Conservation (phyloP, 495 filamentous ascomycete genomes). For the Penicillium robsamsonii region DNA sequence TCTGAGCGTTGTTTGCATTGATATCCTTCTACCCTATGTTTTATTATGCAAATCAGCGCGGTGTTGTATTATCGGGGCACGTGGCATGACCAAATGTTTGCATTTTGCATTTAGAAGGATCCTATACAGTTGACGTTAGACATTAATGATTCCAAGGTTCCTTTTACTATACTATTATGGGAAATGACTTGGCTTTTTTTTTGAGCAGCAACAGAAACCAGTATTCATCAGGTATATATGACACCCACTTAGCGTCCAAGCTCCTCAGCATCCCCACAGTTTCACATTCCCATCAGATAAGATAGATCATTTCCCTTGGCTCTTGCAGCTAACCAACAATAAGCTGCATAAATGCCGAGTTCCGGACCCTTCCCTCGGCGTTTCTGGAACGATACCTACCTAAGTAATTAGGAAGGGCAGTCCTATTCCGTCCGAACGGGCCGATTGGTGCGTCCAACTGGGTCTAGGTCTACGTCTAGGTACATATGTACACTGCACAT, state of each 20-base stretch:
- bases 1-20: slow-evolving; percentile 2
- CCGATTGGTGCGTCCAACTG: slow-evolving; percentile 1
- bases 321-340: slow-evolving; percentile 8
- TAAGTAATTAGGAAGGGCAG: neutral
- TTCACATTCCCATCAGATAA: slow-evolving; percentile 7
- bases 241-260: neutral
- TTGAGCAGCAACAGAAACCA: neutral
- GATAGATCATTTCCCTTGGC: neutral
- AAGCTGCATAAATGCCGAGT: neutral
- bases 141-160: slow-evolving; percentile 16
- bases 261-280: neutral
- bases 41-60: slow-evolving; percentile 22
- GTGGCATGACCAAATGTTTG: slow-evolving; percentile 18
- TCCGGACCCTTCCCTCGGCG: neutral
- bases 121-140: slow-evolving; percentile 28
- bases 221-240: neutral
- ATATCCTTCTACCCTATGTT: slow-evolving; percentile 7
- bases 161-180: neutral
- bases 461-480: neutral
- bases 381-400: slow-evolving; percentile 16
- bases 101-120: slow-evolving; percentile 26
- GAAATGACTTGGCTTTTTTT: neutral
- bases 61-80: slow-evolving; percentile 24
- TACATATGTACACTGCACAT: neutral
- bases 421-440: neutral